These are phyloP conservation scores for Aureobasidium musti DNA, from an alignment of 2,329 filamentous ascomycete species.

Conservation along the genomic window DNA sequence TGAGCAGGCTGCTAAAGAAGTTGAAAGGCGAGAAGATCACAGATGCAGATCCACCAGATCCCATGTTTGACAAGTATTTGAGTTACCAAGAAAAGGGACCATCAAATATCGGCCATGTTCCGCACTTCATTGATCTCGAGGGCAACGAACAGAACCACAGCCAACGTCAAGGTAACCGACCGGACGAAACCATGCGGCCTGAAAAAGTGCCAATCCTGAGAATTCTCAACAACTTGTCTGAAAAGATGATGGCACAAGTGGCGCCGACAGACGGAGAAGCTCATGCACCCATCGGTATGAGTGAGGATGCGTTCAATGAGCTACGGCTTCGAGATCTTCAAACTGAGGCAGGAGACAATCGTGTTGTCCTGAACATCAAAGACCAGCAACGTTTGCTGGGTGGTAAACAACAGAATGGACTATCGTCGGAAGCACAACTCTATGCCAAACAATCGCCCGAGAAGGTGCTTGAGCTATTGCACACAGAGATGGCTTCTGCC, in stretches of 20 bases:
- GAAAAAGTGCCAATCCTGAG: conserved; percentile 85
- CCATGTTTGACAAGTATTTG: conserved; percentile 83
- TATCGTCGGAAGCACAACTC: conserved; percentile 53
- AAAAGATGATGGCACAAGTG: conserved; percentile 89
- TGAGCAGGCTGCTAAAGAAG: conserved; percentile 86
- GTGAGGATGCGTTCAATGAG: conserved; percentile 72
- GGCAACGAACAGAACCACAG: conserved; percentile 96
- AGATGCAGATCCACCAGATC: conserved; percentile 74
- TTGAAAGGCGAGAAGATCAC: conserved; percentile 84
- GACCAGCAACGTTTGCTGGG: conserved; percentile 85
- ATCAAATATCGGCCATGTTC: conserved; percentile 65
- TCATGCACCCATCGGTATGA: conserved; percentile 64
- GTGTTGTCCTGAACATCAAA: conserved; percentile 82
- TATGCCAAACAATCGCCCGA: conserved; percentile 71
- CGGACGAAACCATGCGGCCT: conserved; percentile 87
- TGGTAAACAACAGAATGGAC: conserved; percentile 44
- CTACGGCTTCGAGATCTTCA: conserved; percentile 78
- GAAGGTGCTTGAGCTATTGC: conserved; percentile 66
- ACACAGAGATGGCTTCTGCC: conserved; percentile 57
- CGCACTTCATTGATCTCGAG: conserved; percentile 87
- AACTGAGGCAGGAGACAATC: conserved; percentile 70
- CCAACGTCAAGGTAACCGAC: conserved; percentile 79
- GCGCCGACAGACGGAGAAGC: conserved; percentile 73
- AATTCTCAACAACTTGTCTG: conserved; percentile 84
- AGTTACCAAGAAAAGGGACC: conserved; percentile 61